Evolutionary conservation across 2,329 filamentous ascomycete species (phyloP).

Genomic region (Thelonectria discophora): DNA sequence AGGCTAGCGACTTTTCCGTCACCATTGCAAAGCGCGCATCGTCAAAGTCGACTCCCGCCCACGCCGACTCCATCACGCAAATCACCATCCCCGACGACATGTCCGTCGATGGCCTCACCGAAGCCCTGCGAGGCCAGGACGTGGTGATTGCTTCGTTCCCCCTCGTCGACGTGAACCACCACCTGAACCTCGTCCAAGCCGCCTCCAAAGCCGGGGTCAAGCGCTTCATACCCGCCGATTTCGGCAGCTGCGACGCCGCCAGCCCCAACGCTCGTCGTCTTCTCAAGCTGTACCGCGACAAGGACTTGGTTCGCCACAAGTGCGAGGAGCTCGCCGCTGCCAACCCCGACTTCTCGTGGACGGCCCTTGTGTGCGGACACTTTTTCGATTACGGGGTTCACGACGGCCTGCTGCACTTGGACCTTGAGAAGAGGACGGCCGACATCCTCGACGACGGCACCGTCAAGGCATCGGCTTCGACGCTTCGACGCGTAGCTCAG

Average conservation of each 20-base stretch:
- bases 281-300: slow-evolving; percentile 48
- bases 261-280: slow-evolving; percentile 47
- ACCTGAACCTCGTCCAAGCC: slow-evolving; percentile 63
- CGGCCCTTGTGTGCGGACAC: slow-evolving; percentile 53
- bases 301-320: slow-evolving; percentile 44
- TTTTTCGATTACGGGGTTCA: slow-evolving; percentile 61
- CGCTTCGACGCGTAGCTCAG: slow-evolving; percentile 57
- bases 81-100: slow-evolving; percentile 44
- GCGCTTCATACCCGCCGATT: slow-evolving; percentile 70
- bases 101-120: slow-evolving; percentile 50
- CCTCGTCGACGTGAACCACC: slow-evolving; percentile 54
- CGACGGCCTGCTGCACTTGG: slow-evolving; percentile 51
- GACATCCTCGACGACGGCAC: slow-evolving; percentile 63
- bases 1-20: slow-evolving; percentile 55
- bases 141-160: slow-evolving; percentile 59
- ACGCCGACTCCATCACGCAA: slow-evolving; percentile 31
- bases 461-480: slow-evolving; percentile 57
- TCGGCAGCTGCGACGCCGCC: slow-evolving; percentile 51
- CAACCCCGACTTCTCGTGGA: slow-evolving; percentile 61
- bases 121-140: slow-evolving; percentile 63
- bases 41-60: slow-evolving; percentile 42
- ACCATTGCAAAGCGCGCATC: slow-evolving; percentile 62
- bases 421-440: slow-evolving; percentile 53
- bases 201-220: slow-evolving; percentile 67
- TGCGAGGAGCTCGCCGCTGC: slow-evolving; percentile 44